phyloP scores from a whole-genome alignment of 2,329 filamentous ascomycete species.

The Aspergillus ruber region DNA sequence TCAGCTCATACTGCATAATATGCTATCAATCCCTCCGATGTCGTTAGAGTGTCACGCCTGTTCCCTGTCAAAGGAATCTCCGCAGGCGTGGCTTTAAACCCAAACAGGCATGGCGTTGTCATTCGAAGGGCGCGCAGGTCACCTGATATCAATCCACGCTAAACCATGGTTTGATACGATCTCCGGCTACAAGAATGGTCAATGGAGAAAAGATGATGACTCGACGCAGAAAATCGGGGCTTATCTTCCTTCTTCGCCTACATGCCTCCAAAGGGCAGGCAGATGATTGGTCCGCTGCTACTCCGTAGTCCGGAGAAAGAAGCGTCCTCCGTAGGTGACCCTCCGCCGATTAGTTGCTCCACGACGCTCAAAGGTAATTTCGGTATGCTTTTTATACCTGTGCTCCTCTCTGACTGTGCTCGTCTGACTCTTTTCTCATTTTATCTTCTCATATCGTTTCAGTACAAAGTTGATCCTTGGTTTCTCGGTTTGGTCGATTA shows the following conservation, averaged over 20 bases:
- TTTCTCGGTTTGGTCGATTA: background rate
- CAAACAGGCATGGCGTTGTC: slow-evolving; percentile 22
- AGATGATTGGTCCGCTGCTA: slow-evolving; percentile 1
- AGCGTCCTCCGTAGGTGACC: too few species aligned
- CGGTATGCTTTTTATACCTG: slow-evolving; percentile 19
- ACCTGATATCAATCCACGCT: background rate
- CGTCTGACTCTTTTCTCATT: slow-evolving; percentile 14
- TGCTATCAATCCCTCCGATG: too few species aligned
- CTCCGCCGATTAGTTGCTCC: slow-evolving; percentile 3
- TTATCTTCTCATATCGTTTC: slow-evolving; percentile 2
- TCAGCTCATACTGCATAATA: too few species aligned
- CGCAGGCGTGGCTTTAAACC: slow-evolving; percentile 3
- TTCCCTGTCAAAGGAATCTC: too few species aligned
- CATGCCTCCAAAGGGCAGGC: slow-evolving; percentile 11
- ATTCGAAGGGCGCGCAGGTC: slow-evolving; percentile 22
- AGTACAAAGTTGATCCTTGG: background rate
- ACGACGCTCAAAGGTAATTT: slow-evolving; percentile 16
- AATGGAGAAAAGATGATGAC: slow-evolving; percentile 2
- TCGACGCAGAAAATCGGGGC: background rate
- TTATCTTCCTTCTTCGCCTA: background rate
- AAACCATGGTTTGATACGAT: background rate
- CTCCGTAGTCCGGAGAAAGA: too few species aligned
- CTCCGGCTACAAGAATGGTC: background rate
- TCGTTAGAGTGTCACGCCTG: too few species aligned
- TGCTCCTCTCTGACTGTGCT: slow-evolving; percentile 6